Percentiles rank a stretch among this genome's conserved stretches.
Conservation (phyloP, 78 protist genomes). For the Protostelium mycophagum region DNA sequence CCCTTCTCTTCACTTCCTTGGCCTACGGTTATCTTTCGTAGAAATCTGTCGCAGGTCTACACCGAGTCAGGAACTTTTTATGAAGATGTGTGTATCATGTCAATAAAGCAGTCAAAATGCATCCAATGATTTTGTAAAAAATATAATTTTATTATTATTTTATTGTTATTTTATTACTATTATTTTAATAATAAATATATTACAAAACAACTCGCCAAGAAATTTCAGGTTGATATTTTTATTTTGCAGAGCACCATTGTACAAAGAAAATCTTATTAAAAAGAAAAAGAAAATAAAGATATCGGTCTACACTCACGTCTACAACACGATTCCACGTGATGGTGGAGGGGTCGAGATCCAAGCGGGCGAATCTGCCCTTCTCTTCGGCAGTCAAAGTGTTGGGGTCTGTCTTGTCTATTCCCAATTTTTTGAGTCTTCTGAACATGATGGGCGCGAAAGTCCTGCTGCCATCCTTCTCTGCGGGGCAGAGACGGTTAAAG, state of each 20-base stretch:
- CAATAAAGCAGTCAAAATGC: too few relatives aligned
- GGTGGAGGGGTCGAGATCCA: slow-evolving; percentile 89
- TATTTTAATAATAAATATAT: too few relatives aligned
- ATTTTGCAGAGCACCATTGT: too few relatives aligned
- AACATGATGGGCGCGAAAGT: slow-evolving; percentile 75
- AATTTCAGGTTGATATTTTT: too few relatives aligned
- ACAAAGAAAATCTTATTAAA: too few relatives aligned
- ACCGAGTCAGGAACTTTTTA: slow-evolving; percentile 55
- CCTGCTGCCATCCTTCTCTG: slow-evolving; percentile 38
- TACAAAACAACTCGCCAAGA: too few relatives aligned
- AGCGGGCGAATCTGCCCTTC: slow-evolving; percentile 73
- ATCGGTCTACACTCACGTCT: slow-evolving; percentile 26
- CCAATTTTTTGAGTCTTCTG: slow-evolving; percentile 78
- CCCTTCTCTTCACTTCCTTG: slow-evolving; percentile 85
- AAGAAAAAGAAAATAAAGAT: too few relatives aligned
- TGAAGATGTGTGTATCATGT: neutral
- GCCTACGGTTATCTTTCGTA: slow-evolving; percentile 91
- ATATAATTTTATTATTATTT: too few relatives aligned
- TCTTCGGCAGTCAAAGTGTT: slow-evolving; percentile 72
- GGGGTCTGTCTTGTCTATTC: slow-evolving; percentile 83
- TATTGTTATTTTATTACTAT: too few relatives aligned
- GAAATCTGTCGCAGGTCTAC: slow-evolving; percentile 88
- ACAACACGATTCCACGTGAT: slow-evolving; percentile 95
- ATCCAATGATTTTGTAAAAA: too few relatives aligned
- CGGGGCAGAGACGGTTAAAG: slow-evolving; percentile 76